phyloP scores from a whole-genome alignment of 2,329 filamentous ascomycete genomes.

The Colletotrichum noveboracense region DNA sequence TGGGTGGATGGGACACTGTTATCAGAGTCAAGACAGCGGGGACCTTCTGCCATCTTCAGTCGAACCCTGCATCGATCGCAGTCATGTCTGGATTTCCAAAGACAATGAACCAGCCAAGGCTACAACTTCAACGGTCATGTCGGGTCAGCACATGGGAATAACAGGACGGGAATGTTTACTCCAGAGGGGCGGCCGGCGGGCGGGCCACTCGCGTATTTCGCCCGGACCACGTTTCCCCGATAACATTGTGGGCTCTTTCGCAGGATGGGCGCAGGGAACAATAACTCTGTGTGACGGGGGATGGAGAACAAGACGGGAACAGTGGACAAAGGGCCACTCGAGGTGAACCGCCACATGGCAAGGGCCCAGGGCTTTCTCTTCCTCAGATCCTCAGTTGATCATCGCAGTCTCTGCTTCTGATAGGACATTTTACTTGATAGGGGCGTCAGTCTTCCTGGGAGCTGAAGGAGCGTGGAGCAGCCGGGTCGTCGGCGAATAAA shows the following conservation, averaged over 20 bases:
- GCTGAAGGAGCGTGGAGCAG: not conserved
- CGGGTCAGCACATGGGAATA: not conserved
- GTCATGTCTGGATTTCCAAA: not conserved
- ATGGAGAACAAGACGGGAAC: not conserved
- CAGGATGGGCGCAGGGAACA: not conserved
- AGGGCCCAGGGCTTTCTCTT: not conserved
- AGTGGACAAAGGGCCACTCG: not conserved
- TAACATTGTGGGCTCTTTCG: not conserved
- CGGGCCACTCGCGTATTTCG: not conserved
- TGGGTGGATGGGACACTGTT: not conserved
- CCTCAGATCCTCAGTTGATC: not conserved
- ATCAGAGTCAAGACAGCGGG: not conserved
- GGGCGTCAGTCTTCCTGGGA: not conserved
- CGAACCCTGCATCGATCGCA: not conserved
- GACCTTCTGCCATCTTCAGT: not conserved
- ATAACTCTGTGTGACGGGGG: not conserved
- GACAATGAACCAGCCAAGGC: not conserved
- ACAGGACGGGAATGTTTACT: not conserved
- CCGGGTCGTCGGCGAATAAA: conserved; percentile 9
- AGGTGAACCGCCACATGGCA: not conserved
- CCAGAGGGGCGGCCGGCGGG: not conserved
- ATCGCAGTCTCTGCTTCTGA: not conserved
- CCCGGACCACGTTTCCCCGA: not conserved
- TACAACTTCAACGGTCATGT: not conserved
- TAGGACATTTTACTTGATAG: not conserved